A percentile compares a stretch with the other conserved stretches of the same genome.
Evolutionary conservation across 257 asterid genomes (phyloP).

Genomic region (Jacaranda copaia): DNA sequence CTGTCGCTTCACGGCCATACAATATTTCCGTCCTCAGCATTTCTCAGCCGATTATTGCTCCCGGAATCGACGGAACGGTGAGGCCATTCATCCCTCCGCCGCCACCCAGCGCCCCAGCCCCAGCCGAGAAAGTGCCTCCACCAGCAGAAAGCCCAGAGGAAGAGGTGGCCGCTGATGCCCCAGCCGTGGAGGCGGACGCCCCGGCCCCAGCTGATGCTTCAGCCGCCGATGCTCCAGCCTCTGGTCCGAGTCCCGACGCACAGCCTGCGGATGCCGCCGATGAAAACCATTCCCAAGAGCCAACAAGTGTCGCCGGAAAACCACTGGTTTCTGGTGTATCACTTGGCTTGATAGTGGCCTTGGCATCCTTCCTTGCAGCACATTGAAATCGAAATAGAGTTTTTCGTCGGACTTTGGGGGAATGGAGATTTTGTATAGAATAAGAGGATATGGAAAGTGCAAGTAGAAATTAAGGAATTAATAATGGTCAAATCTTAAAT

Average conservation of each 20-base stretch:
- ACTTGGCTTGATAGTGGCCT: conserved; percentile 20
- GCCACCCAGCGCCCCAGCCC: conserved; percentile 14
- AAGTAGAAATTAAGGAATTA: no score
- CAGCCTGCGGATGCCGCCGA: conserved; percentile 2
- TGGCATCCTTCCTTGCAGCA: conserved; percentile 23
- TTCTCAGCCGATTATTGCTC: background rate
- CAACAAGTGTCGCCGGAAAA: background rate
- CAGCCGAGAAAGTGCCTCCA: background rate
- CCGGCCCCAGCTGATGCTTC: conserved; percentile 17
- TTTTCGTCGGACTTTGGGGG: no score
- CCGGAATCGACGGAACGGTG: conserved; percentile 42
- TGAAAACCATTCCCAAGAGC: background rate
- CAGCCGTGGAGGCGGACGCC: background rate
- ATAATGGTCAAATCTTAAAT: no score
- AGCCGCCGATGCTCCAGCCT: conserved; percentile 4
- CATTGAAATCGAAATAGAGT: background rate
- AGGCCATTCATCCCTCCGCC: conserved; percentile 40
- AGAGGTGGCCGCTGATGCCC: conserved; percentile 6
- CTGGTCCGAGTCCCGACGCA: conserved; percentile 16
- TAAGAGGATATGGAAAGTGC: no score
- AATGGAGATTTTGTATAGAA: no score
- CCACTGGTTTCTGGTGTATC: conserved; percentile 14
- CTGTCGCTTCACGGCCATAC: background rate
- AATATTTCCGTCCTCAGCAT: background rate
- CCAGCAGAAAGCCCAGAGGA: conserved; percentile 11